These are phyloP conservation scores for Penicillium tannophilum DNA, from an alignment of 495 filamentous ascomycete genomes.

Conservation along the genomic window DNA sequence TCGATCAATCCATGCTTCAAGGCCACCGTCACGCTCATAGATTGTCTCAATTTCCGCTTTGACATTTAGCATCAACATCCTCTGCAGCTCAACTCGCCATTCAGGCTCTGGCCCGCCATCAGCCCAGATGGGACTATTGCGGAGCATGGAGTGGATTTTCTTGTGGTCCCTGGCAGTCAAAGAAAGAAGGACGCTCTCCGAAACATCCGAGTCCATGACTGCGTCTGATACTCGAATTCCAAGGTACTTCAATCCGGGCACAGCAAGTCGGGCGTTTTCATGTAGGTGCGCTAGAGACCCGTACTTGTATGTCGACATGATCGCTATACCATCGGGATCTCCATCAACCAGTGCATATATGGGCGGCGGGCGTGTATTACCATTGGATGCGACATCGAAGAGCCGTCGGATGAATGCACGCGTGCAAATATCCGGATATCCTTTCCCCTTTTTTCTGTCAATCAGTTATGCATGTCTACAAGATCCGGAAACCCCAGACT, in stretches of 20 bases:
- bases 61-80: conserved; percentile 81
- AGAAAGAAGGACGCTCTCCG: conserved; percentile 44
- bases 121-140: conserved; percentile 48
- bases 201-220: conserved; percentile 24
- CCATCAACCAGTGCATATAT: conserved; percentile 78
- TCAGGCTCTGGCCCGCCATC: conserved; percentile 52
- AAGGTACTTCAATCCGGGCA: conserved; percentile 68
- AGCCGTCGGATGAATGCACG: conserved; percentile 60
- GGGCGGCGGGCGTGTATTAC: conserved; percentile 31
- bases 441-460: conserved; percentile 62
- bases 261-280: conserved; percentile 61
- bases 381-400: conserved; percentile 25
- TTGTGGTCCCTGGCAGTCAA: conserved; percentile 68
- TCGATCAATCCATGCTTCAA: conserved; percentile 67
- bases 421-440: conserved; percentile 86
- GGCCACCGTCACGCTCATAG: conserved; percentile 57
- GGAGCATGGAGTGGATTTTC: conserved; percentile 68
- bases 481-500: conserved; percentile 3
- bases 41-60: conserved; percentile 92
- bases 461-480: neutral
- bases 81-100: conserved; percentile 70
- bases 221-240: conserved; percentile 70
- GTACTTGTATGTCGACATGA: conserved; percentile 84
- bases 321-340: conserved; percentile 84
- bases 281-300: conserved; percentile 75